These are phyloP conservation scores for Paraphoma sp. DNA, from an alignment of 2,329 filamentous ascomycete genomes.

Conservation along the genomic window DNA sequence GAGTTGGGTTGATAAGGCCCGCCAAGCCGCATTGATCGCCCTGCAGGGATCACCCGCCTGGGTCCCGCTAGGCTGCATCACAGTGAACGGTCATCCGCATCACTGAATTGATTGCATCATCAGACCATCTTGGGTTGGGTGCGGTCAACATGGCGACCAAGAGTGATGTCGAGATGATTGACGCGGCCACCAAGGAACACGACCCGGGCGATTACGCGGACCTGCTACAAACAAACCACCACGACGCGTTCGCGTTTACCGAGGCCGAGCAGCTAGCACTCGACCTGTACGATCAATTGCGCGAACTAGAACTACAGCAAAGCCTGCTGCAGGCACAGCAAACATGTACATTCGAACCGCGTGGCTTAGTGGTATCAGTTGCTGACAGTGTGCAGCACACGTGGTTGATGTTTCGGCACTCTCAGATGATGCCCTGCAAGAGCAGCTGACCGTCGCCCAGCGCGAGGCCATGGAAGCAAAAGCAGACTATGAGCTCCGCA, in stretches of 20 bases:
- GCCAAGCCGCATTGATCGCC: slow-evolving; percentile 25
- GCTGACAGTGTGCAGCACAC: slow-evolving; percentile 34
- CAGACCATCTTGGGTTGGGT: background rate
- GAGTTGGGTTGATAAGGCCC: slow-evolving; percentile 26
- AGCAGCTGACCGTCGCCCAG: slow-evolving; percentile 62
- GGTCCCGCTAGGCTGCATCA: slow-evolving; percentile 28
- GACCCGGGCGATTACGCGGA: slow-evolving; percentile 33
- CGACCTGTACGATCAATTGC: slow-evolving; percentile 73
- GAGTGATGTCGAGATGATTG: slow-evolving; percentile 30
- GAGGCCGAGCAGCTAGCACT: slow-evolving; percentile 71
- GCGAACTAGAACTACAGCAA: slow-evolving; percentile 75
- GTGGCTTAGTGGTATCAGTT: background rate
- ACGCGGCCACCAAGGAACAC: slow-evolving; percentile 14
- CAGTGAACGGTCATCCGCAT: slow-evolving; percentile 12
- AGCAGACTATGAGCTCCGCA: slow-evolving; percentile 72
- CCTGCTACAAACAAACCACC: slow-evolving; percentile 52
- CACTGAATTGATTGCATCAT: background rate
- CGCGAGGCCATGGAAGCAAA: slow-evolving; percentile 72
- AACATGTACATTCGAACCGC: slow-evolving; percentile 22
- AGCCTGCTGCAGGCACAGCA: slow-evolving; percentile 64
- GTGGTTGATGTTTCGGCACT: slow-evolving; percentile 43
- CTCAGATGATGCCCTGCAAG: slow-evolving; percentile 60
- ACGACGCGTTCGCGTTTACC: slow-evolving; percentile 64
- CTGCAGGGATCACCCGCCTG: slow-evolving; percentile 30
- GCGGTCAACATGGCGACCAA: slow-evolving; percentile 27